Percentiles rank a stretch among this genome's conserved stretches.
Evolutionary conservation across 1,284 basidiomycete genomes (phyloP).

Genomic region (Leucoagaricus sp.): DNA sequence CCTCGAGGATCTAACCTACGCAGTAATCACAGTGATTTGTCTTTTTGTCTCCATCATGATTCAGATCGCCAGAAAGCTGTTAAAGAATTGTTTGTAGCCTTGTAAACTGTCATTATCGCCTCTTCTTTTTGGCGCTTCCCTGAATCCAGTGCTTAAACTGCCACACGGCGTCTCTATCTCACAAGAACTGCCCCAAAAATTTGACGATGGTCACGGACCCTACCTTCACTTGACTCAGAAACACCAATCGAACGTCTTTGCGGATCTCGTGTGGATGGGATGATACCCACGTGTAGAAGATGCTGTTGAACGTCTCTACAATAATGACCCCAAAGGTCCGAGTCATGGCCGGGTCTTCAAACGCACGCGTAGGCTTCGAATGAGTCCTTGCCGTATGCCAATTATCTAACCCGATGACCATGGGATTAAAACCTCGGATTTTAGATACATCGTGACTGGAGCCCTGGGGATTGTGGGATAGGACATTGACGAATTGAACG

Average conservation of each 20-base stretch:
- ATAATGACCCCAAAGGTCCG: not conserved
- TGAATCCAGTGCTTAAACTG: not conserved
- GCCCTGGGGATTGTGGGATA: not conserved
- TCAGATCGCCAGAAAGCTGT: not conserved
- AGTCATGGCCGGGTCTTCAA: not conserved
- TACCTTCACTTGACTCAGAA: not conserved
- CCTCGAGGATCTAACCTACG: not conserved
- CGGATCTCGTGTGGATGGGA: not conserved
- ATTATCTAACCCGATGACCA: not conserved
- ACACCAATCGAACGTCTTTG: not conserved
- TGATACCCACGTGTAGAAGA: not conserved
- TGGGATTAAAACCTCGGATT: conserved; percentile 8
- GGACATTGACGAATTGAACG: not conserved
- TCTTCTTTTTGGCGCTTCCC: not conserved
- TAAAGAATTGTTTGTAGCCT: not conserved
- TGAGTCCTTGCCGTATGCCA: not conserved
- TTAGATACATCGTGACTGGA: too few relatives aligned
- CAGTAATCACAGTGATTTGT: not conserved
- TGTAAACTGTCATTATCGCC: not conserved
- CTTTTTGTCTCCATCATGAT: not conserved
- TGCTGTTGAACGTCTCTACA: not conserved
- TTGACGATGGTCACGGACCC: not conserved
- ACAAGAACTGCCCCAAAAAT: not conserved
- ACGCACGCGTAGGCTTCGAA: not conserved
- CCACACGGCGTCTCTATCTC: not conserved